Evolutionary conservation across 2,329 filamentous ascomycete species (phyloP).

Genomic region (Cladosporium sp.): DNA sequence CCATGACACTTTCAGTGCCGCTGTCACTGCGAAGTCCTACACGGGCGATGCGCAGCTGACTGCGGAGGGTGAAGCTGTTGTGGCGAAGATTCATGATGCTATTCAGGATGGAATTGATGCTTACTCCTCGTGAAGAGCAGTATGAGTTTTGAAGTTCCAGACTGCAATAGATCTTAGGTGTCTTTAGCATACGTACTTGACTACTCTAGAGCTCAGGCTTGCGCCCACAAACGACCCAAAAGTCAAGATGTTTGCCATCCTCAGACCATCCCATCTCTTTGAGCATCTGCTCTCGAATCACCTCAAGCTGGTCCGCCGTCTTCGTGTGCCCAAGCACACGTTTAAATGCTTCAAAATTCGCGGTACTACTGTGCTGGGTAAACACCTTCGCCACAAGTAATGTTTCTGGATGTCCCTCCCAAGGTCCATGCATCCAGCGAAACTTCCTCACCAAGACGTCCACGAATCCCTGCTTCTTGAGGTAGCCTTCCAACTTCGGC

Average conservation of each 20-base stretch:
- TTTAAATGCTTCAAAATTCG: not conserved
- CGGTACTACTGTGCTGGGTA: not conserved
- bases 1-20: constrained; percentile 24
- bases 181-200: no score
- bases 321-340: not conserved
- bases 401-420: constrained; percentile 3
- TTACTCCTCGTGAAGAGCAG: constrained; percentile 12
- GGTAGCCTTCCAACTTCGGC: not conserved
- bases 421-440: not conserved
- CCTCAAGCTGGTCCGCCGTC: not conserved
- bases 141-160: no score
- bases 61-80: constrained; percentile 12
- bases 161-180: no score
- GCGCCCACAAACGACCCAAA: not conserved
- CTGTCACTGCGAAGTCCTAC: constrained; percentile 18
- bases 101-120: constrained; percentile 17
- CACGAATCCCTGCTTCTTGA: not conserved
- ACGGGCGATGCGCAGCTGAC: not conserved
- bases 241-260: not conserved
- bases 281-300: not conserved
- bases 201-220: not conserved
- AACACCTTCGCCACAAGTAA: not conserved
- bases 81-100: constrained; percentile 17
- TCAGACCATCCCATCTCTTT: not conserved
- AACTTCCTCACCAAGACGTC: not conserved